Percentiles rank a stretch among this genome's conserved stretches.
Conservation (phyloP, 108 stramenopile species). For the Skeletonema menzelii region DNA sequence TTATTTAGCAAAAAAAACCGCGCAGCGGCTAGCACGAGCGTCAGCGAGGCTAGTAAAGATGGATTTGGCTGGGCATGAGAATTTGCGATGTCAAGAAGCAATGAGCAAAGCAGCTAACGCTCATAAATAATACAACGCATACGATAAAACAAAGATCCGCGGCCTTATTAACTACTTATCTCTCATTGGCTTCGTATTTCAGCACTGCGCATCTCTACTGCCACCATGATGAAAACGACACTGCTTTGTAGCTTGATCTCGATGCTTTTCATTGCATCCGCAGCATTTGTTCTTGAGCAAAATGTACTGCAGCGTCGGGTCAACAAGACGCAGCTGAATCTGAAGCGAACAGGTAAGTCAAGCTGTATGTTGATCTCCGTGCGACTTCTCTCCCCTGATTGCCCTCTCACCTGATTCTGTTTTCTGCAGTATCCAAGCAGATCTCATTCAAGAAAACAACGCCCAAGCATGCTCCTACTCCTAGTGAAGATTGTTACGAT, state of each 20-base stretch:
- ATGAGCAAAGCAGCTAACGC: no score
- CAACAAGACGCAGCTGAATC: neutral
- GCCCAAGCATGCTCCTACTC: neutral
- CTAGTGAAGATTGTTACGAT: neutral
- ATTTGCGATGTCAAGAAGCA: no score
- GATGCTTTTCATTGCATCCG: neutral
- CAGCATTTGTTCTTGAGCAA: neutral
- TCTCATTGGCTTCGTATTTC: no score
- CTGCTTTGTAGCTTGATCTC: neutral
- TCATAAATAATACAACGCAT: no score
- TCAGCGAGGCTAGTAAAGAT: no score
- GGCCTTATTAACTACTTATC: no score
- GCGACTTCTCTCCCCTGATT: neutral
- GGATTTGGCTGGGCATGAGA: no score
- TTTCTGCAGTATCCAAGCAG: neutral
- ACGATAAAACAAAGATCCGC: no score
- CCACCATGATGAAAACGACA: neutral
- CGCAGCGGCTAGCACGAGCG: no score
- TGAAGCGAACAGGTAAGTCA: constrained; percentile 2
- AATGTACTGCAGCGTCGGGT: neutral
- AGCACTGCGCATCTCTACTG: neutral
- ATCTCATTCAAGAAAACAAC: neutral
- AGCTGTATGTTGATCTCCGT: neutral
- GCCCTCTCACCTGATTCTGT: neutral
- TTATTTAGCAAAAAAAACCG: no score